phyloP scores from a whole-genome alignment of 139 green algal species.

The Chlorella ohadii region DNA sequence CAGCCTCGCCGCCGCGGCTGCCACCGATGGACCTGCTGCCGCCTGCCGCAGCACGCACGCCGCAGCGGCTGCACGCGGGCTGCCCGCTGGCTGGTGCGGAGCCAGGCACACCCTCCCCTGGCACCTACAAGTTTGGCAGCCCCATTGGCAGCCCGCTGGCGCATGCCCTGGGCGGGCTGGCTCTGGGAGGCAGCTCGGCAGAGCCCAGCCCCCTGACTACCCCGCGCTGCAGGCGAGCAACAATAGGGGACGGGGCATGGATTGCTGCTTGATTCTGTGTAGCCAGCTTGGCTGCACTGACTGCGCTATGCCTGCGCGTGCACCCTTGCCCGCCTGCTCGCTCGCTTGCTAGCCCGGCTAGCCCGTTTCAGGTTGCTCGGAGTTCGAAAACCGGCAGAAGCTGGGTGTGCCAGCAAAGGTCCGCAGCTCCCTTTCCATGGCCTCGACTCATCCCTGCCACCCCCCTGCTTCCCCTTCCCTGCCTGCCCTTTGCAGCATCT shows the following conservation, averaged over 20 bases:
- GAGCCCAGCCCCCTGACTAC: neutral
- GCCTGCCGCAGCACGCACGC: too few species aligned
- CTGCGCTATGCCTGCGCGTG: too few species aligned
- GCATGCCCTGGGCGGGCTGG: neutral
- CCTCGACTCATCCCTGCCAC: too few species aligned
- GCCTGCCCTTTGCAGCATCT: neutral
- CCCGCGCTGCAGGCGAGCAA: neutral
- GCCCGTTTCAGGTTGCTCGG: too few species aligned
- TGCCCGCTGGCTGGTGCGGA: neutral
- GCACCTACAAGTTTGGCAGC: conserved; percentile 5
- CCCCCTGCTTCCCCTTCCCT: neutral
- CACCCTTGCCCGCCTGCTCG: neutral
- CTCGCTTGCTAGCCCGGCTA: too few species aligned
- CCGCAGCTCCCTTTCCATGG: too few species aligned
- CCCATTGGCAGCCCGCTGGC: neutral
- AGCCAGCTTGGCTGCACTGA: too few species aligned
- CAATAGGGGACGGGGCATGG: neutral
- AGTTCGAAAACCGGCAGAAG: too few species aligned
- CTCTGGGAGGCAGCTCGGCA: neutral
- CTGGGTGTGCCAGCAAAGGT: too few species aligned
- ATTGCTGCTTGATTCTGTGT: neutral
- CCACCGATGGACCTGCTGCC: too few species aligned
- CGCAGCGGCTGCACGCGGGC: neutral
- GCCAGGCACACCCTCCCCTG: neutral
- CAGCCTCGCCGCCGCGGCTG: too few species aligned